Percentiles rank a stretch among this genome's conserved stretches.
Evolutionary conservation across 306 rosid genomes (phyloP).

Genomic region (Dryas drummondii): DNA sequence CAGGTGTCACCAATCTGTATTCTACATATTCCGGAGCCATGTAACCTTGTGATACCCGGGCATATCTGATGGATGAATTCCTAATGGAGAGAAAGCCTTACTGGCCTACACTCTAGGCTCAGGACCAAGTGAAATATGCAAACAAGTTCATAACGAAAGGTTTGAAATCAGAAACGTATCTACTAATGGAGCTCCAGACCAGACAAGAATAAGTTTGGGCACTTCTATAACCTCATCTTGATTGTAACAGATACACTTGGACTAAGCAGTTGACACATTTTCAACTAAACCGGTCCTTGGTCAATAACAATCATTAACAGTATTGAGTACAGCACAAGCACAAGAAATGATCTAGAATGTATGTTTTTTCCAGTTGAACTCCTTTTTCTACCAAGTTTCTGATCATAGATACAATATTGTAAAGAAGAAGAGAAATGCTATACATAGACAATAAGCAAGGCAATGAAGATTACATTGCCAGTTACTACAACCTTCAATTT

Average conservation of each 20-base stretch:
- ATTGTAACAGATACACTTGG: background rate
- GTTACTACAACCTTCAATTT: conserved; percentile 16
- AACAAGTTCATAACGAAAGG: background rate
- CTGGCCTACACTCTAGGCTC: too few species aligned
- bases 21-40: conserved; percentile 52
- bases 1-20: conserved; percentile 40
- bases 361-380: background rate
- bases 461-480: conserved; percentile 21
- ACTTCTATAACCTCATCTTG: too few species aligned
- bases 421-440: conserved; percentile 36
- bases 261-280: too few species aligned
- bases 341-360: background rate
- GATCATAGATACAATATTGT: conserved; percentile 35
- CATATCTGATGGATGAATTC: conserved; percentile 4
- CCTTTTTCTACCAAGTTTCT: conserved; percentile 21
- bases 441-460: conserved; percentile 29
- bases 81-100: background rate
- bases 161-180: background rate
- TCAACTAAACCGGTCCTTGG: too few species aligned
- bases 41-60: conserved; percentile 31
- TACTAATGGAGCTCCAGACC: background rate
- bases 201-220: background rate
- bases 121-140: background rate
- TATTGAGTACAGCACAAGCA: background rate
- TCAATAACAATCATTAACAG: conserved; percentile 4